phyloP scores from a whole-genome alignment of 768 basidiomycete species.

The Collybia nuda region DNA sequence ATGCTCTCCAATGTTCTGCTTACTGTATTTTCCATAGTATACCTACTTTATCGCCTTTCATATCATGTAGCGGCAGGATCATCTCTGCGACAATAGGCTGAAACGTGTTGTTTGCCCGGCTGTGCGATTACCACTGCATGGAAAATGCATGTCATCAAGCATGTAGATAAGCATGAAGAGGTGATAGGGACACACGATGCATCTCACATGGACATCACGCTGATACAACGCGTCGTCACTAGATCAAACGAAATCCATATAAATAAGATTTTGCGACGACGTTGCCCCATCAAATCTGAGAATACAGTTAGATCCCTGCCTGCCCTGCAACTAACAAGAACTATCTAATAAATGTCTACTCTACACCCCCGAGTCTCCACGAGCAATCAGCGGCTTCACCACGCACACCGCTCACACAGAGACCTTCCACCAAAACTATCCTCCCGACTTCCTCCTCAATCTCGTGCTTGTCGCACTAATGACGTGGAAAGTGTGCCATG shows the following conservation, averaged over 20 bases:
- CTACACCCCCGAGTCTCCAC: constrained; percentile 4
- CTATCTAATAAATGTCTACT: constrained; percentile 7
- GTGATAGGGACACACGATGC: constrained; percentile 10
- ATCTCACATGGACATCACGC: constrained; percentile 34
- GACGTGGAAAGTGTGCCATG: constrained; percentile 27
- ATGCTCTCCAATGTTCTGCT: constrained; percentile 9
- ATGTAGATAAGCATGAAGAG: not conserved
- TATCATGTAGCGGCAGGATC: constrained; percentile 11
- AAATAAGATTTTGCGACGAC: constrained; percentile 1
- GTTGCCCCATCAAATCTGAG: constrained; percentile 4
- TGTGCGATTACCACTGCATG: not conserved
- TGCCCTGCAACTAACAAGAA: too few species aligned
- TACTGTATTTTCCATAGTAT: constrained; percentile 7
- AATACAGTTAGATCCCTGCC: too few species aligned
- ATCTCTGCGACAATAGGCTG: constrained; percentile 3
- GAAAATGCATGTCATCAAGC: constrained; percentile 8
- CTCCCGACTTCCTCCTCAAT: constrained; percentile 3
- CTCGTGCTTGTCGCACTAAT: constrained; percentile 3
- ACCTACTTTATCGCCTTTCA: constrained; percentile 15
- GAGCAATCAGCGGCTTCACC: constrained; percentile 3
- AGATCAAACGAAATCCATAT: constrained; percentile 12
- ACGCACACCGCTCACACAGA: constrained; percentile 6
- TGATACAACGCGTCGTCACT: constrained; percentile 25
- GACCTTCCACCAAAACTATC: constrained; percentile 4
- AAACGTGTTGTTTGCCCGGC: constrained; percentile 17